Evolutionary conservation across 2,329 filamentous ascomycete species (phyloP), one percentile per base, ranked within the genome.

Genomic region (Hawksworthiomyces lignivorus): DNA sequence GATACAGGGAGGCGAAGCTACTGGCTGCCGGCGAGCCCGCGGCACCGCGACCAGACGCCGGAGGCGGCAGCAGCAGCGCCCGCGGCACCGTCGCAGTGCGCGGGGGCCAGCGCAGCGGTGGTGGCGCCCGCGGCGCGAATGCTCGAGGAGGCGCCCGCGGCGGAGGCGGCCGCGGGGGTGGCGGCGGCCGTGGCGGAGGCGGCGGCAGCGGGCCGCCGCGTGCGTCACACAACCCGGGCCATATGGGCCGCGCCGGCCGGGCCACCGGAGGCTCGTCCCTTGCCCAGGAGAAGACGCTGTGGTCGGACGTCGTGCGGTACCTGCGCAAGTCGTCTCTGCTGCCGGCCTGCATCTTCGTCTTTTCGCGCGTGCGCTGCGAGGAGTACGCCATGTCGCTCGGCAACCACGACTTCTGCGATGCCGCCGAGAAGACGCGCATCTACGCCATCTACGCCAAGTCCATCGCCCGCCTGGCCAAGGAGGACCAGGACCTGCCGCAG

Each of bases 361-460:
- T 98, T 62, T 98, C 92, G 3, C 98, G 97, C 67, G 95, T 92
- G 63, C 75, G 92, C 39, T 97, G 92, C 55, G 92, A 98, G 61
- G 88, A 97, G 58, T 98, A 97, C 59, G 92, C 92, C 1, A 87
- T 96, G 58, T 90, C 92, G 0, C 70, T 98, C 18, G 90, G 86
- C 48, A 97, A 96, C 56, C 82, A 95, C 51, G 92, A 98, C 57
- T 97, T 94, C 56, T 94, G 85, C 58, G 96, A 84, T 6, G 87
- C 89, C 1, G 75, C 82, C 4, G 92, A 98, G 65, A 97, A 96
- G 73, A 98, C 92, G 54, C 82, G 87, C 34, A 94, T 94, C 44
- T 90, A 98, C 59, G 96, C 97, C 85, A 90, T 88, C 27, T 88
- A 98, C 51, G 88, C 97, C 61, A 94, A 87, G 60, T 97, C 92